phyloP scores from a whole-genome alignment of 495 filamentous ascomycete genomes.

The Daldinia bambusicola region DNA sequence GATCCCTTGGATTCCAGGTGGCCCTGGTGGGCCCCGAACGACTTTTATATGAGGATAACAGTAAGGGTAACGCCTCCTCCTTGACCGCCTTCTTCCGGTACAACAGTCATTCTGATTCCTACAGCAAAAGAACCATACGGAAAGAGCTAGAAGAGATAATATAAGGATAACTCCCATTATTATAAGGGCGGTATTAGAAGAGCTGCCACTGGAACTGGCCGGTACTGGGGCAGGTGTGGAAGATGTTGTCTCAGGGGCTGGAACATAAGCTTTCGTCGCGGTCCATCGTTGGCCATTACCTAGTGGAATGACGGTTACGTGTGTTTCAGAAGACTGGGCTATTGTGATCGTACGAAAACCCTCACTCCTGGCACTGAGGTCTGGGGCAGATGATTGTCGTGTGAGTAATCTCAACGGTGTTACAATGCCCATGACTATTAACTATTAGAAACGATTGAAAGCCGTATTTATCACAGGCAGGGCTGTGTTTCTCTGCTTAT shows the following conservation, averaged over 20 bases:
- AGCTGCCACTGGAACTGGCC: slow-evolving; percentile 1
- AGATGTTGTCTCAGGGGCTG: slow-evolving; percentile 7
- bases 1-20: slow-evolving; percentile 1
- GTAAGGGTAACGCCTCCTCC: background rate
- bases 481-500: background rate
- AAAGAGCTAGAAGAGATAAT: slow-evolving; percentile 14
- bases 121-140: slow-evolving; percentile 26
- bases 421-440: slow-evolving; percentile 15
- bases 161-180: slow-evolving; percentile 36
- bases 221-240: background rate
- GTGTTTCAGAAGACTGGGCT: slow-evolving; percentile 8
- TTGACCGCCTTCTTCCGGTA: background rate
- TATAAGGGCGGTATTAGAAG: slow-evolving; percentile 31
- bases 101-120: background rate
- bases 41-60: background rate
- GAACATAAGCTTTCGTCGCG: background rate
- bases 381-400: background rate
- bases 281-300: slow-evolving; percentile 8
- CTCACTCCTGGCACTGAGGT: slow-evolving; percentile 11
- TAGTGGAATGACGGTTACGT: slow-evolving; percentile 11
- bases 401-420: background rate
- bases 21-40: slow-evolving; percentile 1
- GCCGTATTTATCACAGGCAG: background rate
- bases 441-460: background rate
- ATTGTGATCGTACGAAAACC: slow-evolving; percentile 16